A percentile compares a stretch with the other conserved stretches of the same genome.
Evolutionary conservation across 257 asterid genomes (phyloP).

Genomic region (Solanum lignicaule): DNA sequence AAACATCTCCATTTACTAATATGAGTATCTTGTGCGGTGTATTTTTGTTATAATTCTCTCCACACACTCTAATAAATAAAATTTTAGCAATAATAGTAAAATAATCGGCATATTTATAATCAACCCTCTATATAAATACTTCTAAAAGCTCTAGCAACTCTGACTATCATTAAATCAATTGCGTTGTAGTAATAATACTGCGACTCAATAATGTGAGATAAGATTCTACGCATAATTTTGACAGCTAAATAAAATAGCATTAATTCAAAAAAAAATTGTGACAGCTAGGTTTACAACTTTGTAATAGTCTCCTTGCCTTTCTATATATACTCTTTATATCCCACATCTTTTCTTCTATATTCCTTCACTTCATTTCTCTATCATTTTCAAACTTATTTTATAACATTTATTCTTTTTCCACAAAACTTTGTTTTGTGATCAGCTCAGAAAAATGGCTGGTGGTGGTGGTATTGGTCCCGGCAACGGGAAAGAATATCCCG

Average conservation of each 20-base stretch:
- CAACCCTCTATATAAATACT: too few species aligned
- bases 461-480: constrained; percentile 55
- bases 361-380: neutral
- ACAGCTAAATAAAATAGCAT: neutral
- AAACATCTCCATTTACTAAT: neutral
- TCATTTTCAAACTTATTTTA: neutral
- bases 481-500: constrained; percentile 57
- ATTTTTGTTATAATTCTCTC: neutral
- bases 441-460: constrained; percentile 51
- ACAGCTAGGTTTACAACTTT: constrained; percentile 24
- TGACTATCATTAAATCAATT: too few species aligned
- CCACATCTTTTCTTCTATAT: neutral
- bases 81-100: too few species aligned
- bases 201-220: too few species aligned
- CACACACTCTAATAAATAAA: too few species aligned
- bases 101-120: too few species aligned
- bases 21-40: neutral
- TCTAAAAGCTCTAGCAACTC: too few species aligned
- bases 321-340: constrained; percentile 24
- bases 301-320: constrained; percentile 1
- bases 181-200: too few species aligned
- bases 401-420: neutral
- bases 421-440: neutral
- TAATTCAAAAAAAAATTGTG: neutral
- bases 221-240: neutral